These are phyloP conservation scores for Diaporthe vexans DNA, from an alignment of 2,329 filamentous ascomycete genomes.

Conservation along the genomic window DNA sequence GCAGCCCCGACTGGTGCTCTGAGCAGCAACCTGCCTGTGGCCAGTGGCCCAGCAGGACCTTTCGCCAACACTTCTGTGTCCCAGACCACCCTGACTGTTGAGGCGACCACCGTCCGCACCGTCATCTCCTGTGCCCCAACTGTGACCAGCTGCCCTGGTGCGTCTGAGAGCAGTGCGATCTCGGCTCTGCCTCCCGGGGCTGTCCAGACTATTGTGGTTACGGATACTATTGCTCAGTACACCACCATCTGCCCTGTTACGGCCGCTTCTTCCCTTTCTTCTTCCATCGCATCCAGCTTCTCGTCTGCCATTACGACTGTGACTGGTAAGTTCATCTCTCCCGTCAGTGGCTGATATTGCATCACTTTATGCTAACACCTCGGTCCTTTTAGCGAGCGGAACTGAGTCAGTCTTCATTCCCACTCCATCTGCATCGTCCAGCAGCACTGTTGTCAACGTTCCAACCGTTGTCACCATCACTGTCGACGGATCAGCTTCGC, in stretches of 20 bases:
- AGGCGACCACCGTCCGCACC: constrained; percentile 4
- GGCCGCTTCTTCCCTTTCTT: constrained; percentile 1
- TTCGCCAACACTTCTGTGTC: constrained; percentile 21
- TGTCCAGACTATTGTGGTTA: constrained; percentile 18
- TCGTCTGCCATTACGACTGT: constrained; percentile 23
- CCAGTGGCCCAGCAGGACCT: neutral
- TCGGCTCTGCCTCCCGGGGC: constrained; percentile 18
- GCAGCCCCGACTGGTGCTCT: constrained; percentile 21
- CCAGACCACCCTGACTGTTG: constrained; percentile 27
- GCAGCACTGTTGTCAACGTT: constrained; percentile 15
- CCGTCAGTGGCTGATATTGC: too few species aligned
- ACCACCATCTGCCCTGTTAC: constrained; percentile 37
- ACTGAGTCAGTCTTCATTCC: constrained; percentile 30
- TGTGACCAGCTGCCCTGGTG: constrained; percentile 31
- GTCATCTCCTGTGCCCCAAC: constrained; percentile 30
- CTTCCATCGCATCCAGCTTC: constrained; percentile 28
- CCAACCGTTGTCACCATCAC: constrained; percentile 30
- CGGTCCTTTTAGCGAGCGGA: neutral
- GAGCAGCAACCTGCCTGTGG: constrained; percentile 17
- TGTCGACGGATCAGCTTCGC: constrained; percentile 2
- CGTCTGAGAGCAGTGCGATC: constrained; percentile 20
- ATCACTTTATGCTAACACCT: neutral
- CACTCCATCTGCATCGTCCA: neutral
- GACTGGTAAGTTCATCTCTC: neutral
- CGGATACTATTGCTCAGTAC: constrained; percentile 31